Percentiles rank a stretch among this genome's conserved stretches.
Conservation (phyloP, 768 basidiomycete species). For the Chiua virens region DNA sequence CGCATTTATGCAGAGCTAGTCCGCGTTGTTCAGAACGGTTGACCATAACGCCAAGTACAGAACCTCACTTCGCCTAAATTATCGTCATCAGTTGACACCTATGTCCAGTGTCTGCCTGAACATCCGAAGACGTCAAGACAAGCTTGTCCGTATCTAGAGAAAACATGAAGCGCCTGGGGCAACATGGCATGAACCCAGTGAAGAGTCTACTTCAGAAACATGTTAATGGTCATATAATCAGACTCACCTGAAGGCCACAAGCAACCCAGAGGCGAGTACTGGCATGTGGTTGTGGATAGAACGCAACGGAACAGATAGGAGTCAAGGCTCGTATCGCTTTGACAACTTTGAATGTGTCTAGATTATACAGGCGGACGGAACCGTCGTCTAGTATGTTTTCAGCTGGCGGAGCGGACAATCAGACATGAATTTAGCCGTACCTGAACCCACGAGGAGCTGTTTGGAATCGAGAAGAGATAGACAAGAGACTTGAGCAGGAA, state of each 20-base stretch:
- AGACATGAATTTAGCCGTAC: constrained; percentile 34
- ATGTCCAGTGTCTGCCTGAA: constrained; percentile 44
- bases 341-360: constrained; percentile 56
- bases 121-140: constrained; percentile 54
- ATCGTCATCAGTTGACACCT: constrained; percentile 53
- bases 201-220: neutral
- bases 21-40: constrained; percentile 36
- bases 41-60: neutral
- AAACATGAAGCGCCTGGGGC: constrained; percentile 37
- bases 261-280: constrained; percentile 65
- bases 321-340: constrained; percentile 61
- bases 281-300: constrained; percentile 42
- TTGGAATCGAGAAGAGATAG: constrained; percentile 49
- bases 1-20: constrained; percentile 62
- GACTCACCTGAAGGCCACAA: constrained; percentile 53
- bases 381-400: constrained; percentile 56
- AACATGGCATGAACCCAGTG: neutral
- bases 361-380: constrained; percentile 61
- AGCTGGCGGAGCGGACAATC: neutral
- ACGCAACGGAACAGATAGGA: constrained; percentile 65
- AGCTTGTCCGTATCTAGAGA: constrained; percentile 49
- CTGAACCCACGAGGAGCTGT: constrained; percentile 61
- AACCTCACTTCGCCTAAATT: constrained; percentile 63
- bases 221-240: neutral
- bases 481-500: constrained; percentile 54